Evolutionary conservation across 768 basidiomycete species (phyloP).

Genomic region (Lanmaoa rubissima): DNA sequence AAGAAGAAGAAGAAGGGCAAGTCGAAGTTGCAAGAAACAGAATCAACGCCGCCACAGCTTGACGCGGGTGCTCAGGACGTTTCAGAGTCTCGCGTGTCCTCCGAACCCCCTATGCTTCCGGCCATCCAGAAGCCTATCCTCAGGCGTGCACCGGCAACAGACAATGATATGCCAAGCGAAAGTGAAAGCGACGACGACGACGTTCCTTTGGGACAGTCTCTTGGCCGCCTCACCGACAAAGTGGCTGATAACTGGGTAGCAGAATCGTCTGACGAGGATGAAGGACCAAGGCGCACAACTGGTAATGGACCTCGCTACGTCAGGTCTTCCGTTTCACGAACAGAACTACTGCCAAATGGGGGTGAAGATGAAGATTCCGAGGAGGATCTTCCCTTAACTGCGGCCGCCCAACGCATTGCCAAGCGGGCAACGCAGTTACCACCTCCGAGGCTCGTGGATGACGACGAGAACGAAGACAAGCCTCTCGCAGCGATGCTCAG

Average conservation of each 20-base stretch:
- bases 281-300: slow-evolving; percentile 38
- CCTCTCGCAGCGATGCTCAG: slow-evolving; percentile 64
- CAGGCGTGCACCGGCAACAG: slow-evolving; percentile 29
- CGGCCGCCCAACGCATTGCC: slow-evolving; percentile 54
- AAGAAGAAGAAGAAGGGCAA: slow-evolving; percentile 40
- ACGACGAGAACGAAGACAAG: slow-evolving; percentile 56
- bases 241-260: slow-evolving; percentile 42
- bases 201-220: slow-evolving; percentile 20
- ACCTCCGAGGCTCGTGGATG: slow-evolving; percentile 24
- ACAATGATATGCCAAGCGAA: slow-evolving; percentile 46
- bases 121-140: slow-evolving; percentile 35
- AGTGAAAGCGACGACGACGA: slow-evolving; percentile 52
- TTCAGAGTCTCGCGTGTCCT: slow-evolving; percentile 15
- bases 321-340: slow-evolving; percentile 7
- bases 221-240: slow-evolving; percentile 20
- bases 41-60: slow-evolving; percentile 23
- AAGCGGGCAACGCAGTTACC: slow-evolving; percentile 40
- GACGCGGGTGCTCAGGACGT: slow-evolving; percentile 35
- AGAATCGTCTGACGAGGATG: slow-evolving; percentile 64
- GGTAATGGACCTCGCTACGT: slow-evolving; percentile 54
- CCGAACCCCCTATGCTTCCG: slow-evolving; percentile 33
- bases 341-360: not conserved
- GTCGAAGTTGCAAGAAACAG: slow-evolving; percentile 48
- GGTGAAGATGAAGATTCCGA: slow-evolving; percentile 58
- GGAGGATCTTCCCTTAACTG: slow-evolving; percentile 76